Percentiles rank a stretch among this genome's conserved stretches.
Evolutionary conservation across 768 basidiomycete species (phyloP).

Genomic region (Brasilioporus rufonigricans): DNA sequence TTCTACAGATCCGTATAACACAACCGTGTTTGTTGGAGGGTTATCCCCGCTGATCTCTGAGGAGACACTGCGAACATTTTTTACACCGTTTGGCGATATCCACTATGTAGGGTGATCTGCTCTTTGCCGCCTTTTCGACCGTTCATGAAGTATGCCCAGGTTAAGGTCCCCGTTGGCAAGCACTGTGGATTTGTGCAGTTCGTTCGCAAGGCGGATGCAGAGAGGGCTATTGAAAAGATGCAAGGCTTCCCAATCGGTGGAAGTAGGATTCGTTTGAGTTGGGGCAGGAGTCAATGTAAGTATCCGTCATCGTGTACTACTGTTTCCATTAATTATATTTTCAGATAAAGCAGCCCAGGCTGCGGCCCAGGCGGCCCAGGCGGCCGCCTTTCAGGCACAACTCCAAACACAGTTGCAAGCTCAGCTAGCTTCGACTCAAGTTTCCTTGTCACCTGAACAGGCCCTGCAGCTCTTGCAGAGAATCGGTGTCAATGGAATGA

Average conservation of each 20-base stretch:
- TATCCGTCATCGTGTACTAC: neutral
- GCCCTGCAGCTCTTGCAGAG: conserved; percentile 61
- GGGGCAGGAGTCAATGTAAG: conserved; percentile 90
- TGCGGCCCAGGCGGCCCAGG: conserved; percentile 79
- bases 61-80: conserved; percentile 88
- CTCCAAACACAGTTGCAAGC: conserved; percentile 38
- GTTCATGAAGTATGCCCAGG: conserved; percentile 42
- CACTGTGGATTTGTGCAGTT: conserved; percentile 97
- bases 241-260: conserved; percentile 95
- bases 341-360: conserved; percentile 89
- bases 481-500: conserved; percentile 43
- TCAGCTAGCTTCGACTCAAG: conserved; percentile 25
- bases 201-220: conserved; percentile 87
- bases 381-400: conserved; percentile 60
- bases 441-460: conserved; percentile 55
- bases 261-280: conserved; percentile 85
- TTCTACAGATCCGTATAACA: conserved; percentile 93
- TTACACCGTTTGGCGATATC: conserved; percentile 89
- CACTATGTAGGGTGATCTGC: conserved; percentile 64
- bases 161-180: conserved; percentile 95
- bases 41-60: conserved; percentile 86
- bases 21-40: conserved; percentile 93
- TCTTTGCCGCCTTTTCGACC: neutral
- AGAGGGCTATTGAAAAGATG: conserved; percentile 93
- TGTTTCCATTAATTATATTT: conserved; percentile 6